phyloP scores from a whole-genome alignment of 1,284 basidiomycete species.

The Ceratobasidium sp. region DNA sequence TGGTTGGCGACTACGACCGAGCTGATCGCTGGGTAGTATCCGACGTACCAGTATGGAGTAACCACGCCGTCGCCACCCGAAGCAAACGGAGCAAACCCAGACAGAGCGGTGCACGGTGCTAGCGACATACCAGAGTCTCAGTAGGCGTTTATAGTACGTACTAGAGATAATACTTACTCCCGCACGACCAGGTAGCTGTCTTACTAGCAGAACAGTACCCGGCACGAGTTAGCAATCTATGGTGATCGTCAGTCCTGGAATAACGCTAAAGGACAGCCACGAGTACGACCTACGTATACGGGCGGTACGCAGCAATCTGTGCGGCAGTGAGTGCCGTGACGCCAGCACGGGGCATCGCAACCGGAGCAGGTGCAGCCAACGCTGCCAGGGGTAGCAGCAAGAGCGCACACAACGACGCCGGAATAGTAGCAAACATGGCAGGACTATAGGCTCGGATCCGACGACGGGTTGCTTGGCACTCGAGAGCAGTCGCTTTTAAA shows the following conservation, averaged over 20 bases:
- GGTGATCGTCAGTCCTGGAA: neutral
- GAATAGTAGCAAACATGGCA: neutral
- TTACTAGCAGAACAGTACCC: constrained; percentile 17
- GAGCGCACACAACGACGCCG: neutral
- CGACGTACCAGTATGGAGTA: constrained; percentile 34
- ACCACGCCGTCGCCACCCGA: constrained; percentile 24
- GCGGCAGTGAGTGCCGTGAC: constrained; percentile 3
- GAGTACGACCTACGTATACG: neutral
- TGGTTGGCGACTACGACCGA: constrained; percentile 35
- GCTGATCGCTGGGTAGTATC: constrained; percentile 28
- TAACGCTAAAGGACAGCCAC: neutral
- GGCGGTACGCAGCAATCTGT: neutral
- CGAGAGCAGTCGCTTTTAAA: too few relatives aligned
- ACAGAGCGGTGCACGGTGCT: constrained; percentile 27
- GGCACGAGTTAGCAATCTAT: constrained; percentile 8
- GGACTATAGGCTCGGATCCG: neutral
- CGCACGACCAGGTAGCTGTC: constrained; percentile 30
- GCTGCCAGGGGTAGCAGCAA: neutral
- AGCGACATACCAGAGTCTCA: neutral
- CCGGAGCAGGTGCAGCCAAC: neutral
- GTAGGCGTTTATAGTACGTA: neutral
- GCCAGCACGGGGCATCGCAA: constrained; percentile 15
- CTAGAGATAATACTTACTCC: neutral
- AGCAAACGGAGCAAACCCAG: constrained; percentile 27
- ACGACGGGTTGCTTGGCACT: neutral